These are phyloP conservation scores for Thraustochytrium sp. DNA, from an alignment of 352 stramenopile species.

Conservation along the genomic window DNA sequence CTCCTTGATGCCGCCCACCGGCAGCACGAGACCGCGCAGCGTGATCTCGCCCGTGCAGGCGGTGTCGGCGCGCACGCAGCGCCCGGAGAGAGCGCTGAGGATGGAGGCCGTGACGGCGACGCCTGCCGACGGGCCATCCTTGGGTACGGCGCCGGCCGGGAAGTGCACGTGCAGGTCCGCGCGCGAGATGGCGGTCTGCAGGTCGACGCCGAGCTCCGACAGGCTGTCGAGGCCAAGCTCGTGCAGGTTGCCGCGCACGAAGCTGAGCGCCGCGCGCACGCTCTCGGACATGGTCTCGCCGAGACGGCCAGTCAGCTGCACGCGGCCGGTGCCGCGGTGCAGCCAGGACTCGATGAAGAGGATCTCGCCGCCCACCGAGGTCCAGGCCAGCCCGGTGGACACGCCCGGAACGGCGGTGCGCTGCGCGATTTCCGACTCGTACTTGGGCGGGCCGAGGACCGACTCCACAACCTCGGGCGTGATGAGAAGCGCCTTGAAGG, in stretches of 20 bases:
- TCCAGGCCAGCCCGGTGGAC: slow-evolving; percentile 33
- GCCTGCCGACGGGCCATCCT: slow-evolving; percentile 76
- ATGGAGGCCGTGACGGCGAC: slow-evolving; percentile 74
- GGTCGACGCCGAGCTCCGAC: not conserved
- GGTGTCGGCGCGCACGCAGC: slow-evolving; percentile 64
- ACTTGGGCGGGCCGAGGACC: slow-evolving; percentile 47
- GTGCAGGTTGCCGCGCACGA: slow-evolving; percentile 22
- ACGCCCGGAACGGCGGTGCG: slow-evolving; percentile 55
- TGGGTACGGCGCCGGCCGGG: slow-evolving; percentile 74
- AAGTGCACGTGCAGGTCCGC: slow-evolving; percentile 76
- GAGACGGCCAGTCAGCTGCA: slow-evolving; percentile 31
- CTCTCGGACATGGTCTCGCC: slow-evolving; percentile 36
- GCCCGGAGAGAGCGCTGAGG: slow-evolving; percentile 59
- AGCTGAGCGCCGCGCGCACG: slow-evolving; percentile 38
- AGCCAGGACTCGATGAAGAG: slow-evolving; percentile 47
- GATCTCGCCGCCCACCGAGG: slow-evolving; percentile 29
- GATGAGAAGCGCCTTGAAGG: slow-evolving; percentile 14
- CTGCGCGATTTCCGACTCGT: slow-evolving; percentile 53
- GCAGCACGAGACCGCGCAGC: slow-evolving; percentile 73
- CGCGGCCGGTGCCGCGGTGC: not conserved
- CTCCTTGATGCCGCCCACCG: slow-evolving; percentile 78
- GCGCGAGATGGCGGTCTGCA: not conserved
- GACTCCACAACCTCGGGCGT: slow-evolving; percentile 8
- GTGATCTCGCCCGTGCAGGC: slow-evolving; percentile 81
- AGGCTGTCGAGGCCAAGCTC: slow-evolving; percentile 1